These are phyloP conservation scores for Pisolithus marmoratus DNA, from an alignment of 768 basidiomycete species.

Conservation along the genomic window DNA sequence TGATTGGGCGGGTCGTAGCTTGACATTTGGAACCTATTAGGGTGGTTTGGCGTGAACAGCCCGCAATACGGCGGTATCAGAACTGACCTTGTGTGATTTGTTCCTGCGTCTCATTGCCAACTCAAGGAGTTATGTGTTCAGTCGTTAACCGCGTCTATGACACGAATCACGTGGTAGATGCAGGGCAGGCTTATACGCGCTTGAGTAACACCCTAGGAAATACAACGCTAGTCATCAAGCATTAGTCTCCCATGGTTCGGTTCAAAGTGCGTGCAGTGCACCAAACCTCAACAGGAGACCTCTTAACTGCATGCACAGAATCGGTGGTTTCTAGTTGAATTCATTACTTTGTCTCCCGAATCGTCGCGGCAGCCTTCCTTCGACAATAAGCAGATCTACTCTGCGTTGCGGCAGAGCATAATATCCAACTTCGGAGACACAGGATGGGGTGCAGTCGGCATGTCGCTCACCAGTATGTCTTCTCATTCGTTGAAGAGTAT, in stretches of 20 bases:
- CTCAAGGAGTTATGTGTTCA: neutral
- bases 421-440: constrained; percentile 74
- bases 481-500: neutral
- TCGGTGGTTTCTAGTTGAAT: constrained; percentile 84
- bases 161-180: constrained; percentile 16
- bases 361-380: constrained; percentile 23
- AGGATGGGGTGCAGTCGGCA: constrained; percentile 78
- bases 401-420: constrained; percentile 64
- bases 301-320: constrained; percentile 45
- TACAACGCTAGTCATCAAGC: too few species aligned
- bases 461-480: constrained; percentile 60
- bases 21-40: constrained; percentile 73
- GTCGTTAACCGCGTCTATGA: neutral
- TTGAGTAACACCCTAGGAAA: too few species aligned
- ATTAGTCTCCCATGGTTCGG: too few species aligned
- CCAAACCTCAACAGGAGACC: neutral
- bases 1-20: constrained; percentile 60
- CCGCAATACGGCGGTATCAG: neutral
- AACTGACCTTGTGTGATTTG: constrained; percentile 58
- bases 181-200: constrained; percentile 20
- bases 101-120: constrained; percentile 46
- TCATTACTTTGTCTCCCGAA: constrained; percentile 43
- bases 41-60: neutral
- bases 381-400: constrained; percentile 62
- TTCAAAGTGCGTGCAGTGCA: neutral